Evolutionary conservation across 2,329 filamentous ascomycete genomes (phyloP).

Genomic region (Kalaharituber pfeilii): DNA sequence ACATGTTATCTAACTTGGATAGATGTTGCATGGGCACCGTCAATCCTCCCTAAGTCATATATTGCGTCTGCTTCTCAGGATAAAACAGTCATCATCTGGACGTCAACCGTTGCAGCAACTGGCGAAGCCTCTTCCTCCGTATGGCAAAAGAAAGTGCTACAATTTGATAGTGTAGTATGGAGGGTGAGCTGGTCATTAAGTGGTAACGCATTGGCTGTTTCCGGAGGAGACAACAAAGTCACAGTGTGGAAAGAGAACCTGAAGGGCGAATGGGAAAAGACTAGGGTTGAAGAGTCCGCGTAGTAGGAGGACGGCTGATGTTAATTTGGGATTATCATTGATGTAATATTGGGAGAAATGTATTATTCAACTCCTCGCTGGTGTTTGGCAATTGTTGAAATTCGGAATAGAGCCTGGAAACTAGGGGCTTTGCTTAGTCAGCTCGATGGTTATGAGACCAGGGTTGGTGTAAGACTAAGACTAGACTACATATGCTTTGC

Average conservation of each 20-base stretch:
- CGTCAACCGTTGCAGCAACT: slow-evolving; percentile 42
- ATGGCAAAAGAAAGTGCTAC: slow-evolving; percentile 76
- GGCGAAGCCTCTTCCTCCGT: slow-evolving; percentile 32
- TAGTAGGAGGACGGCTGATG: no score
- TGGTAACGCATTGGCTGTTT: slow-evolving; percentile 88
- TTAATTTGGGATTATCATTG: no score
- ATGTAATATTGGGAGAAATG: no score
- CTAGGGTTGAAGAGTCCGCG: neutral
- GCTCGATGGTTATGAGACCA: no score
- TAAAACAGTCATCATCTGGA: slow-evolving; percentile 97
- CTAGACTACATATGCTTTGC: no score
- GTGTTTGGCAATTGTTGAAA: no score
- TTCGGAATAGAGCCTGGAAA: no score
- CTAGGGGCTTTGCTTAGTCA: no score
- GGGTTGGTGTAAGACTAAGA: no score
- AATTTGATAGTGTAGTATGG: slow-evolving; percentile 83
- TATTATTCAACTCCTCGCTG: no score
- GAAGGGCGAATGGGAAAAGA: slow-evolving; percentile 83
- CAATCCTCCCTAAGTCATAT: slow-evolving; percentile 86
- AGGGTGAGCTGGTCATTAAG: slow-evolving; percentile 95
- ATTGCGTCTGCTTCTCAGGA: slow-evolving; percentile 92
- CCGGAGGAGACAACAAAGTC: slow-evolving; percentile 88
- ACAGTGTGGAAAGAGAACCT: slow-evolving; percentile 97
- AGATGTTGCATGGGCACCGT: slow-evolving; percentile 93
- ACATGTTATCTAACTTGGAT: slow-evolving; percentile 25